Evolutionary conservation across 352 stramenopile species (phyloP), one percentile per base, ranked within the genome.

Genomic region (Phytophthora lateralis): DNA sequence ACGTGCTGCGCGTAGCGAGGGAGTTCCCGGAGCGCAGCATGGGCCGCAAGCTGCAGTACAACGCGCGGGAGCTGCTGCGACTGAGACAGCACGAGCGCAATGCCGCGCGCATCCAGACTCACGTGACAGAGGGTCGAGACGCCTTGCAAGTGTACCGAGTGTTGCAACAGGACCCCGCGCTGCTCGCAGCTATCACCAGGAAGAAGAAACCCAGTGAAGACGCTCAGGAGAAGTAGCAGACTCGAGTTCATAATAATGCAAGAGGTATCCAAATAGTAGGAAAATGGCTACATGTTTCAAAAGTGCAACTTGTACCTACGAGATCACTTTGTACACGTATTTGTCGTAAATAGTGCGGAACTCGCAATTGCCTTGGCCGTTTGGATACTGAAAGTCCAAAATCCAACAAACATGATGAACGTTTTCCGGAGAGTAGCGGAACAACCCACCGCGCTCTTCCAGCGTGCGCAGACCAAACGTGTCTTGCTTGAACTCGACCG

Each of bases 11-110:
- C 68, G 70, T 82, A 43, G 70, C 78, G 39, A 80, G 59, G 29
- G 52, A 29, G 41, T 89, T 92, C 44, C 80, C 83, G 2, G 77
- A 88, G 45, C 75, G 64, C 60, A 80, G 68, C 41, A 79, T 94
- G 46, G 81, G 56, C 49, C 73, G 71, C 51, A 92, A 94, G 75
- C 80, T 94, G 34, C 64, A 73, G 39, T 93, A 77, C 60, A 95
- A 95, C 55, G 82, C 82, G 60, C 71, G 76, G 24, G 85, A 93
- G 63, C 59, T 92, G 44, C 76, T 91, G 48, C 73, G 69, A 10
- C 63, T 95, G 54, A 79, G 82, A 45, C 76, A 74, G 35, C 55
- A 69, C 41, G 83, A 95, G 60, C 47, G 41, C 24, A 81, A 75
- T 60, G 51, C 62, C 7, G 42, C 41, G 26, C 74, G 64, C 34